These are phyloP conservation scores for Rhodotorula glutinis DNA, from an alignment of 1,284 basidiomycete genomes.

Conservation along the genomic window DNA sequence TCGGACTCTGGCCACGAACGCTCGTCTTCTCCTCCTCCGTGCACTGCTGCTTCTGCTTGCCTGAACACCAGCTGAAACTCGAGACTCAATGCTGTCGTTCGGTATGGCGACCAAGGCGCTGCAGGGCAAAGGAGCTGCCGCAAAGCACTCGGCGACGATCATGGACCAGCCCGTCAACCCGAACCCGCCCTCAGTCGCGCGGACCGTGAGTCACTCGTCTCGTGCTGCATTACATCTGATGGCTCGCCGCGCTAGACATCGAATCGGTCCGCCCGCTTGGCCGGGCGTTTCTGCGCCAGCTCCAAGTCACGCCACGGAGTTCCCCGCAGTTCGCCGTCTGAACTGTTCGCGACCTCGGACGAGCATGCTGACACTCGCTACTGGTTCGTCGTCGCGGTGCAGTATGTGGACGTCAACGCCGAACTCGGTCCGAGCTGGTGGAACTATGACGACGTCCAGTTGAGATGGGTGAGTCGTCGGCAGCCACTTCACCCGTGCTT, in stretches of 20 bases:
- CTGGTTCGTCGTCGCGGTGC: neutral
- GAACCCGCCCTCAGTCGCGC: constrained; percentile 3
- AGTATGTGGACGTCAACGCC: constrained; percentile 59
- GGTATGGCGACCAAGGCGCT: too few species aligned
- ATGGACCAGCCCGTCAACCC: neutral
- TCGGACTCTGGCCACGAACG: too few species aligned
- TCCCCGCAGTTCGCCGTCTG: too few species aligned
- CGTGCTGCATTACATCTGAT: too few species aligned
- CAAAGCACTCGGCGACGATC: neutral
- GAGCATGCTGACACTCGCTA: neutral
- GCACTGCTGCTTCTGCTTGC: too few species aligned
- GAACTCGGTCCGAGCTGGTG: constrained; percentile 58
- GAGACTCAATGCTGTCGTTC: too few species aligned
- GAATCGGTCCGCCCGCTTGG: neutral
- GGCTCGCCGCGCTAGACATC: too few species aligned
- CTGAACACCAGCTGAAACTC: too few species aligned
- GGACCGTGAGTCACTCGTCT: neutral
- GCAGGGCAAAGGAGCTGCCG: neutral
- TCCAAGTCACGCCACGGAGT: too few species aligned
- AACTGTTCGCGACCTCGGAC: too few species aligned
- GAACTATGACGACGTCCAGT: constrained; percentile 79
- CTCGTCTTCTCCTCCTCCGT: too few species aligned
- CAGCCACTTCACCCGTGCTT: neutral
- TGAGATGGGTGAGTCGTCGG: constrained; percentile 68
- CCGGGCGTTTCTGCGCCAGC: too few species aligned